phyloP scores from a whole-genome alignment of 768 basidiomycete species.

The Calocera cornea region DNA sequence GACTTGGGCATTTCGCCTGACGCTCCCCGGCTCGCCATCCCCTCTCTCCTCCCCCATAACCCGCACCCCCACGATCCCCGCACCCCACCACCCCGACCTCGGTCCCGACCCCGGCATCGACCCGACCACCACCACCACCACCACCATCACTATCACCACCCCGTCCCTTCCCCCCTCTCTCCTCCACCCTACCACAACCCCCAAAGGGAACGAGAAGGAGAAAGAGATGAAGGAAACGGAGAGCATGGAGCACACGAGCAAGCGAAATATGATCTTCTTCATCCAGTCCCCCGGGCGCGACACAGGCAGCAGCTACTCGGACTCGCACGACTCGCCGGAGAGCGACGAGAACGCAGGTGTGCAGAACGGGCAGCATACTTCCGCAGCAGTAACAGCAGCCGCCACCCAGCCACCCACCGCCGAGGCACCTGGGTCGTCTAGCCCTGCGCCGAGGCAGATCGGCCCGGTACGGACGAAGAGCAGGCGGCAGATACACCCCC shows the following conservation, averaged over 20 bases:
- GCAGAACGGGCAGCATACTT: background rate
- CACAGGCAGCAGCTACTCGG: background rate
- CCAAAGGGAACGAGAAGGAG: background rate
- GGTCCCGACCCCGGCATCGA: too few species aligned
- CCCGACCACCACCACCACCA: too few species aligned
- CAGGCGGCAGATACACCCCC: conserved; percentile 17
- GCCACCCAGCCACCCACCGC: conserved; percentile 8
- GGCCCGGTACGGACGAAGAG: conserved; percentile 16
- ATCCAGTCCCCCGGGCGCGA: conserved; percentile 15
- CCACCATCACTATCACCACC: too few species aligned
- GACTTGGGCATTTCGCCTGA: too few species aligned
- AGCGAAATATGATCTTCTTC: conserved; percentile 18
- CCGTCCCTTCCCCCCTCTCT: too few species aligned
- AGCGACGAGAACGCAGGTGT: background rate
- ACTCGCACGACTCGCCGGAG: background rate
- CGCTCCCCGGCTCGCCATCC: too few species aligned
- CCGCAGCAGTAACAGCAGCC: conserved; percentile 2
- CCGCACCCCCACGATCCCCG: too few species aligned
- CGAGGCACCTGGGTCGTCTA: conserved; percentile 35
- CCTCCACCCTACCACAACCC: background rate
- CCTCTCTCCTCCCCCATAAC: too few species aligned
- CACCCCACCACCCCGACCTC: too few species aligned
- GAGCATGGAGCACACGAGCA: background rate
- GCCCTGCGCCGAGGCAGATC: conserved; percentile 32
- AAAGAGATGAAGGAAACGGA: background rate